Evolutionary conservation across 78 protist species (phyloP).

Genomic region (Dictyostelium capitatum): DNA sequence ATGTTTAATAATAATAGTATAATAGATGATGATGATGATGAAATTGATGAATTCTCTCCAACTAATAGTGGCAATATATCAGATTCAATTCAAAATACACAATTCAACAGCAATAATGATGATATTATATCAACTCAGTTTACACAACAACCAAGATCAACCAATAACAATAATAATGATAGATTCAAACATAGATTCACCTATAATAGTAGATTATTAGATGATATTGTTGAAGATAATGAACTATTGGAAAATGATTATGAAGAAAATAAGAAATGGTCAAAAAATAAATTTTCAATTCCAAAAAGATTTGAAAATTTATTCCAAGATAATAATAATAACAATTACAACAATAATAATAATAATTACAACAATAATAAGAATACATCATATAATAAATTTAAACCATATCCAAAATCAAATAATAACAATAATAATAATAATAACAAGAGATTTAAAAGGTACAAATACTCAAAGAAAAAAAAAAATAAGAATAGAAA

Average conservation of each 20-base stretch:
- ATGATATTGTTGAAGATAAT: not conserved
- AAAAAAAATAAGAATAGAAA: too few species aligned
- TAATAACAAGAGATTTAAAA: not conserved
- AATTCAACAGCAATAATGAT: not conserved
- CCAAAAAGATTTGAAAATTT: too few species aligned
- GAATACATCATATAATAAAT: not conserved
- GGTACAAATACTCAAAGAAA: too few species aligned
- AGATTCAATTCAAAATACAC: not conserved
- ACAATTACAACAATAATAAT: not conserved
- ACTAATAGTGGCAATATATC: too few species aligned
- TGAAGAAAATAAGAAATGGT: not conserved
- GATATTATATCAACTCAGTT: constrained; percentile 2
- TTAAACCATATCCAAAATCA: not conserved
- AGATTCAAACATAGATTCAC: too few species aligned
- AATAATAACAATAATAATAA: not conserved
- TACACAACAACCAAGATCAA: not conserved
- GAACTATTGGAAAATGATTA: not conserved
- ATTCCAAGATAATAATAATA: not conserved
- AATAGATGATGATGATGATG: too few species aligned
- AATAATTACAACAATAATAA: not conserved
- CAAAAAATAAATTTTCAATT: too few species aligned
- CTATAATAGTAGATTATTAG: not conserved
- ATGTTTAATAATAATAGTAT: too few species aligned
- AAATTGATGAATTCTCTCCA: too few species aligned
- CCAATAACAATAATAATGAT: not conserved